Evolutionary conservation across 2,329 filamentous ascomycete species (phyloP), one percentile per base, ranked within the genome.

Genomic region (Chrysoporthe austroafricana): DNA sequence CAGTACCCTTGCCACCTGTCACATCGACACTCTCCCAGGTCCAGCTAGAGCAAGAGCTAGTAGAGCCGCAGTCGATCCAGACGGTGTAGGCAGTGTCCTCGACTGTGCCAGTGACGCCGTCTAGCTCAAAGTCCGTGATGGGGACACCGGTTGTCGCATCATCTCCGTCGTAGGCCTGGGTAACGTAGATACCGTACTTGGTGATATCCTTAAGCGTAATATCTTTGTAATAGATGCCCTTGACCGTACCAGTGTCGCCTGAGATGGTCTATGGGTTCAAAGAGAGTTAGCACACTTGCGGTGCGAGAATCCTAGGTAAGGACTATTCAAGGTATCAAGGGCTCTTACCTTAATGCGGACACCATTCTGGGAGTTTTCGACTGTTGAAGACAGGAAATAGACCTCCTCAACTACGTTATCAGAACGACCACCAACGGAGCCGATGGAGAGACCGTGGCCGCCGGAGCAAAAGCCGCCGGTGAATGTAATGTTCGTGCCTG

Each of bases 361-460:
- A 46, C 86, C 86, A 74, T 88, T 87, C 63, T 81, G 75, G 1
- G 84, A 87, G 76, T 87, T 77, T 66, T 71, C 75, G 70, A 88
- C 79, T n/a, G 76, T 80, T 18, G 78, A 81, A 68, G 79, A 77
- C 46, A 78, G 73, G 73, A 88, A 83, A 50, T 77, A 78, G n/a
- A 89, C 80, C 66, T 78, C 81, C 42, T 81, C 74, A 66, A 89
- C 86, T 16, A 72, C 77, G 78, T 88, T 88, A 77, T 86, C 77
- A 63, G 71, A 74, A 59, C 84, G 84, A 21, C 84, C 84, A 56
- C 86, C 85, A 36, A 88, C 83, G 11, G 83, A 85, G 63, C 86
- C 85, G 71, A 88, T 86, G 71, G 82, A 84, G 46, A 89, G 77
- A 69, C 85, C 85, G 74, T 86, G 84, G 43, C 83, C 82, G 36